Conservation (phyloP, 352 stramenopile genomes). For the Globisporangium paddicum region DNA sequence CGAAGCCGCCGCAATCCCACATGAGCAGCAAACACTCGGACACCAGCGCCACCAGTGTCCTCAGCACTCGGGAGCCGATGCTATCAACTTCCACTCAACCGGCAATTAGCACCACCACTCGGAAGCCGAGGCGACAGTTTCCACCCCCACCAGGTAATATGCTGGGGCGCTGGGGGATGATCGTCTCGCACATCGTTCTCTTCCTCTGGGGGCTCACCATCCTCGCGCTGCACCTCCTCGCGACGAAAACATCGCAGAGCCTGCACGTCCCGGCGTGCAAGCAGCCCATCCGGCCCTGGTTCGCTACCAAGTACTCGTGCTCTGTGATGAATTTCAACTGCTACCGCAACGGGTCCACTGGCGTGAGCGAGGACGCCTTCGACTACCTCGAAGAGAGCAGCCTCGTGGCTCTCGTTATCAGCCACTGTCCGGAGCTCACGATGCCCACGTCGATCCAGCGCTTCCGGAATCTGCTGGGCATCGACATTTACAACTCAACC, state of each 20-base stretch:
- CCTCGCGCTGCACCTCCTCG: constrained; percentile 14
- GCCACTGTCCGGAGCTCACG: constrained; percentile 35
- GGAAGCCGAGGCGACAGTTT: not conserved
- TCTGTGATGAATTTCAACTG: constrained; percentile 35
- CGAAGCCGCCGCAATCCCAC: not conserved
- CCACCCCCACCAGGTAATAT: constrained; percentile 1
- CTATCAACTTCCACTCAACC: not conserved
- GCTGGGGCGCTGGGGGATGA: constrained; percentile 3
- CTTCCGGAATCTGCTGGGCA: constrained; percentile 36
- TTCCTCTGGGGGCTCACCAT: constrained; percentile 11
- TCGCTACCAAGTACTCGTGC: constrained; percentile 25
- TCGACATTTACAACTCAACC: constrained; percentile 55
- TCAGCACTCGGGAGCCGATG: not conserved
- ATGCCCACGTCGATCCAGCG: constrained; percentile 23
- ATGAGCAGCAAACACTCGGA: not conserved
- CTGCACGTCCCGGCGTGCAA: constrained; percentile 13
- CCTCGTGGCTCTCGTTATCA: constrained; percentile 31
- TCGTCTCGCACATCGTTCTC: constrained; percentile 6
- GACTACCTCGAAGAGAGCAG: constrained; percentile 24
- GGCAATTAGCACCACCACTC: not conserved
- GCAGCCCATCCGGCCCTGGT: constrained; percentile 21
- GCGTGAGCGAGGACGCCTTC: constrained; percentile 11
- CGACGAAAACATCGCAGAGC: constrained; percentile 11
- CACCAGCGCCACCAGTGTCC: not conserved
- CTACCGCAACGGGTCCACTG: constrained; percentile 14